Evolutionary conservation across 176 grass and related monocot genomes (phyloP).

Genomic region (sorghum (Sorghum bicolor)): DNA sequence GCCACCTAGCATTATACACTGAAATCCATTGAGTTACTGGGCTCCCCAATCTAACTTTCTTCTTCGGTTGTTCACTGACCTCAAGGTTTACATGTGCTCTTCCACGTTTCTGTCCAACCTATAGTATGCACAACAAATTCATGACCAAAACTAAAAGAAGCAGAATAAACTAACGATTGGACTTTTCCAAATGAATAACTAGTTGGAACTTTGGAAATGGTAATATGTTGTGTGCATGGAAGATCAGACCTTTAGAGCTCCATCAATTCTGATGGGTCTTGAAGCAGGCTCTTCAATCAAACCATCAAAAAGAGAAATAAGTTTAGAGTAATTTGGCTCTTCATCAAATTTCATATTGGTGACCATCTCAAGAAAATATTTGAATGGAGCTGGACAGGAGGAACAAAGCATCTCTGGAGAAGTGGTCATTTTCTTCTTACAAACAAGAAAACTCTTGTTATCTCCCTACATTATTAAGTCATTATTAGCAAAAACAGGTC

Average conservation of each 20-base stretch:
- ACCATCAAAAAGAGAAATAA: constrained; percentile 77
- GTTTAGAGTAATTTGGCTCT: constrained; percentile 82
- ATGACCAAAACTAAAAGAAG: not conserved
- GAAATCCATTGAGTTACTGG: constrained; percentile 89
- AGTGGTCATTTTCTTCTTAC: constrained; percentile 91
- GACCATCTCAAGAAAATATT: constrained; percentile 78
- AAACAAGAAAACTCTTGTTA: constrained; percentile 92
- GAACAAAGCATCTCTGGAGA: constrained; percentile 63
- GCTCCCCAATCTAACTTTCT: constrained; percentile 68
- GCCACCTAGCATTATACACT: constrained; percentile 75
- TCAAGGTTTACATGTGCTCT: constrained; percentile 65
- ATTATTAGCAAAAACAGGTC: constrained; percentile 24
- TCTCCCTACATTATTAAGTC: constrained; percentile 54
- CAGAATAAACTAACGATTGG: not conserved
- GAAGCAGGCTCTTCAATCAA: constrained; percentile 64
- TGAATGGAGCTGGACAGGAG: constrained; percentile 82
- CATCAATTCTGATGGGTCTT: constrained; percentile 82
- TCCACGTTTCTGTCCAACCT: constrained; percentile 90
- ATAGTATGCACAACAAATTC: constrained; percentile 19
- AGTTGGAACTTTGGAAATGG: not conserved
- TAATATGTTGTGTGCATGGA: not conserved
- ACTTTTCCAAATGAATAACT: not conserved
- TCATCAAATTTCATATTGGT: constrained; percentile 87
- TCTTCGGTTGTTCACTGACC: constrained; percentile 75
- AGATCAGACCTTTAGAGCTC: constrained; percentile 73